A percentile compares a stretch with the other conserved stretches of the same genome.
Conservation (phyloP, 352 stramenopile species). For the Elongisporangium senticosum region DNA sequence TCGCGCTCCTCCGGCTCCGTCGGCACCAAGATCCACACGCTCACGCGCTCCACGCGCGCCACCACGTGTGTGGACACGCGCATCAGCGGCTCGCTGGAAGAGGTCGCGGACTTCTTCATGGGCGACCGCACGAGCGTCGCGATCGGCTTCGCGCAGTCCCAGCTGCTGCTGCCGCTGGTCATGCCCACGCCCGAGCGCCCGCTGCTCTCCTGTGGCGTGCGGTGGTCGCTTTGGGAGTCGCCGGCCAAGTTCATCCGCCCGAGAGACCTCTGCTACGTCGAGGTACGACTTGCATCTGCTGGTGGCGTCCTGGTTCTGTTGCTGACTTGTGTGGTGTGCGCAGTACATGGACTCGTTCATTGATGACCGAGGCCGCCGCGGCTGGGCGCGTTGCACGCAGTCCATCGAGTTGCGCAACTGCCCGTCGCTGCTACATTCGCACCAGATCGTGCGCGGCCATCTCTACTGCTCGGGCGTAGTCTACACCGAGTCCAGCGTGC, state of each 20-base stretch:
- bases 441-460: slow-evolving; percentile 49
- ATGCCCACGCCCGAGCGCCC: slow-evolving; percentile 35
- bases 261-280: slow-evolving; percentile 56
- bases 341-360: slow-evolving; percentile 62
- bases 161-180: slow-evolving; percentile 50
- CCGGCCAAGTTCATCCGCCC: slow-evolving; percentile 53
- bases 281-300: slow-evolving; percentile 12
- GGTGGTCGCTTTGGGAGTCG: slow-evolving; percentile 62
- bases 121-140: slow-evolving; percentile 52
- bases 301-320: background rate
- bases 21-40: slow-evolving; percentile 43
- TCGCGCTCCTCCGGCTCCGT: slow-evolving; percentile 25
- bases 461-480: slow-evolving; percentile 54
- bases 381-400: slow-evolving; percentile 57
- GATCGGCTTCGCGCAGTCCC: slow-evolving; percentile 57
- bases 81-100: slow-evolving; percentile 42
- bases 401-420: slow-evolving; percentile 64
- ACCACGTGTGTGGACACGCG: slow-evolving; percentile 36
- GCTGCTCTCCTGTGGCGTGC: slow-evolving; percentile 45
- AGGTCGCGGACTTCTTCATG: slow-evolving; percentile 58
- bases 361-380: slow-evolving; percentile 40
- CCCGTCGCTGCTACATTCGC: slow-evolving; percentile 37
- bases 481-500: slow-evolving; percentile 52
- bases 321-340: background rate
- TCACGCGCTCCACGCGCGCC: slow-evolving; percentile 42